phyloP scores from a whole-genome alignment of 202 grass and related monocot genomes.

The Eragrostis tef region DNA sequence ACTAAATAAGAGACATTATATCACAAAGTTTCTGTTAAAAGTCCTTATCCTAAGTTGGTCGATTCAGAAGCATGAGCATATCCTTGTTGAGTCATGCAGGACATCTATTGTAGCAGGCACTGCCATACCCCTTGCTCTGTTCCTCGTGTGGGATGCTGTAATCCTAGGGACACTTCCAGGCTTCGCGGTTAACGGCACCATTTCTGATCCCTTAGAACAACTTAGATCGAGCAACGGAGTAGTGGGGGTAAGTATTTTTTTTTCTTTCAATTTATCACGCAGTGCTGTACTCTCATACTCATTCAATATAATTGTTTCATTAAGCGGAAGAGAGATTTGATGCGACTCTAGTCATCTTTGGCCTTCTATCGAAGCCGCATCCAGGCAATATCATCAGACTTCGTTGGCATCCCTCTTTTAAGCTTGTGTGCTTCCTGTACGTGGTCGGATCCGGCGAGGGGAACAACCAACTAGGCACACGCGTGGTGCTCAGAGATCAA shows the following conservation, averaged over 20 bases:
- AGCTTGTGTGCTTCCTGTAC: not conserved
- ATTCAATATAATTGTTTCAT: no score
- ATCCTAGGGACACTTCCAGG: constrained; percentile 75
- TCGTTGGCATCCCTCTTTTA: not conserved
- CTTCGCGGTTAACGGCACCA: constrained; percentile 48
- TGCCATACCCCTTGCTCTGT: constrained; percentile 83
- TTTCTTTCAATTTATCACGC: not conserved
- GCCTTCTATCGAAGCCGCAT: no score
- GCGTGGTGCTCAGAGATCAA: no score
- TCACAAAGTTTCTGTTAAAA: constrained; percentile 5
- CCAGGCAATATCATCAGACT: not conserved
- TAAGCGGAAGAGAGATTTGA: no score
- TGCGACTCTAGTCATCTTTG: no score
- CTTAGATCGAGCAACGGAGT: constrained; percentile 74
- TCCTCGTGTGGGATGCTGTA: constrained; percentile 91
- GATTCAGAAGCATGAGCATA: constrained; percentile 6
- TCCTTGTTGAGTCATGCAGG: constrained; percentile 56
- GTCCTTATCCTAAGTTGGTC: not conserved
- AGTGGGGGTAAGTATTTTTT: constrained; percentile 69
- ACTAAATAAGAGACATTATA: constrained; percentile 6
- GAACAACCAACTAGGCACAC: no score
- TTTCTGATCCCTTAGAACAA: constrained; percentile 70
- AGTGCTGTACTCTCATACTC: not conserved
- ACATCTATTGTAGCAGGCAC: constrained; percentile 79
- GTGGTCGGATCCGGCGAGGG: no score